Evolutionary conservation across 768 basidiomycete genomes (phyloP).

Genomic region (Suillus hirtellus): DNA sequence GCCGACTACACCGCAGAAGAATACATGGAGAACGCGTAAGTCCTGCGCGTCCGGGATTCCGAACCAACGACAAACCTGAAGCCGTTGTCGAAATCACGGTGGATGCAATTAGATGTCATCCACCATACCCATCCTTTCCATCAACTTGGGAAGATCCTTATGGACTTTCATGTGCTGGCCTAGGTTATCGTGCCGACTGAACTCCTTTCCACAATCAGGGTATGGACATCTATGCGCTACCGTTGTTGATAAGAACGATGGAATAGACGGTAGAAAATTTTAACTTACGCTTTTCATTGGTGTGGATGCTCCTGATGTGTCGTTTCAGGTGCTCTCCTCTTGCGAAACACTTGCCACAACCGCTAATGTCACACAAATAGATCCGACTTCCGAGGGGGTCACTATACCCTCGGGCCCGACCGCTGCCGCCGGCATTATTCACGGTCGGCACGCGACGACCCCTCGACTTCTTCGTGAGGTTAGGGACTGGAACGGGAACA

Average conservation of each 20-base stretch:
- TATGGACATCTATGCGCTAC: constrained; percentile 80
- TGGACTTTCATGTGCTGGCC: constrained; percentile 89
- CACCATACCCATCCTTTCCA: constrained; percentile 24
- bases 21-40: neutral
- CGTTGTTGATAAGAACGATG: constrained; percentile 16
- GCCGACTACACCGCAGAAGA: neutral
- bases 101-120: constrained; percentile 1
- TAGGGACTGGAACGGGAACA: constrained; percentile 63
- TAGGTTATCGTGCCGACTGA: constrained; percentile 86
- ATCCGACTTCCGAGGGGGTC: constrained; percentile 47
- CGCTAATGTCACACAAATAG: constrained; percentile 77
- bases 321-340: constrained; percentile 89
- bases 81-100: neutral
- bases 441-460: constrained; percentile 65
- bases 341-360: constrained; percentile 86
- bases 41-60: neutral
- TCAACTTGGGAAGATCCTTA: constrained; percentile 36
- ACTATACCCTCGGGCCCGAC: constrained; percentile 29
- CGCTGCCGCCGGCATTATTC: constrained; percentile 27
- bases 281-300: constrained; percentile 84
- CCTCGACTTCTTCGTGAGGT: constrained; percentile 71
- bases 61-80: constrained; percentile 1
- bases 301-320: constrained; percentile 86
- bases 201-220: constrained; percentile 80
- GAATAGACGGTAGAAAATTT: constrained; percentile 13